These are phyloP conservation scores for Botryosphaeria dothidea DNA, from an alignment of 2,329 filamentous ascomycete genomes.

Conservation along the genomic window DNA sequence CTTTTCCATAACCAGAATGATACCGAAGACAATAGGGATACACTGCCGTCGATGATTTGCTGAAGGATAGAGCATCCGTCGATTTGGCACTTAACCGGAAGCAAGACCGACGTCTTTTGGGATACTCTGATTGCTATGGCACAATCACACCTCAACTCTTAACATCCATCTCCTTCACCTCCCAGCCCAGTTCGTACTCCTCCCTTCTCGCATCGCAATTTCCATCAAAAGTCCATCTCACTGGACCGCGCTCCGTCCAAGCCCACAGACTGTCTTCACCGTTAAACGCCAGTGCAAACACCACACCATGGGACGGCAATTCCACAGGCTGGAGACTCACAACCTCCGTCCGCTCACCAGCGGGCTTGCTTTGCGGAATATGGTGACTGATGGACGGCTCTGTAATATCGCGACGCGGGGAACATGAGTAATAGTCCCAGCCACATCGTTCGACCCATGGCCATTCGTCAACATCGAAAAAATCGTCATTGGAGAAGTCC, in stretches of 20 bases:
- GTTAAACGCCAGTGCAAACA: slow-evolving; percentile 24
- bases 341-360: slow-evolving; percentile 3
- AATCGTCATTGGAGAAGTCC: not conserved
- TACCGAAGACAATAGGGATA: too few species aligned
- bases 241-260: slow-evolving; percentile 25
- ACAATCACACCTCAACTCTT: not conserved
- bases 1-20: too few species aligned
- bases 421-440: slow-evolving; percentile 13
- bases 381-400: not conserved
- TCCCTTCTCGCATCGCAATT: not conserved
- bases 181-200: not conserved
- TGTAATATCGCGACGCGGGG: slow-evolving; percentile 21
- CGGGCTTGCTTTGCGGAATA: not conserved
- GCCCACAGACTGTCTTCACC: slow-evolving; percentile 27
- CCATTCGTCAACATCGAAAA: not conserved
- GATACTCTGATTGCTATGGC: not conserved
- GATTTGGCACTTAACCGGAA: too few species aligned
- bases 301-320: slow-evolving; percentile 22
- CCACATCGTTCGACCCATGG: slow-evolving; percentile 9
- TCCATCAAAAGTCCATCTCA: slow-evolving; percentile 23
- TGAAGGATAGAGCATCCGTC: too few species aligned
- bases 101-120: too few species aligned
- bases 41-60: too few species aligned
- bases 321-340: slow-evolving; percentile 26
- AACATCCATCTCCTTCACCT: slow-evolving; percentile 9